These are phyloP conservation scores for Penicillium capsulatum DNA, from an alignment of 2,329 filamentous ascomycete species.

Conservation along the genomic window DNA sequence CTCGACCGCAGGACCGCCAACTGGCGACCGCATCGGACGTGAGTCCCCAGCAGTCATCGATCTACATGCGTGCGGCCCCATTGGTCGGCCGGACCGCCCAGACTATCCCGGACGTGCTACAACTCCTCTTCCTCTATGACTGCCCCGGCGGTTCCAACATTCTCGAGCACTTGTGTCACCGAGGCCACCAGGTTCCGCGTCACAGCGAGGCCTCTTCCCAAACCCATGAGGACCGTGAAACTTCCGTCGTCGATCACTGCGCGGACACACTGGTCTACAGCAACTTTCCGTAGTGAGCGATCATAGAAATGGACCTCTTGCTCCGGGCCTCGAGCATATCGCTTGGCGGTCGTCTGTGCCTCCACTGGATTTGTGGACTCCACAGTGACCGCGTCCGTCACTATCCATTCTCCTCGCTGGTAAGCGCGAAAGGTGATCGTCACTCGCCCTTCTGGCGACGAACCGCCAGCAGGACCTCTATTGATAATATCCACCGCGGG, in stretches of 20 bases:
- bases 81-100: constrained; percentile 7
- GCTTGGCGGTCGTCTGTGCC: constrained; percentile 15
- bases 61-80: constrained; percentile 5
- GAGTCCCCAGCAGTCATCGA: constrained; percentile 5
- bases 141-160: constrained; percentile 6
- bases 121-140: constrained; percentile 7
- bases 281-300: constrained; percentile 15
- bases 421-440: constrained; percentile 13
- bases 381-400: constrained; percentile 10
- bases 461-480: constrained; percentile 8
- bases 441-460: constrained; percentile 8
- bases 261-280: constrained; percentile 17
- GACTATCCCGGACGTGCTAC: constrained; percentile 4
- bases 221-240: constrained; percentile 18
- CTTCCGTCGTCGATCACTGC: constrained; percentile 19
- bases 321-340: constrained; percentile 13
- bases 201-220: too few species aligned
- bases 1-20: constrained; percentile 11
- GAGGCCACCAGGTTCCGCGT: constrained; percentile 14
- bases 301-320: constrained; percentile 18
- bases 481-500: constrained; percentile 9
- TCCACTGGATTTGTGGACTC: constrained; percentile 8
- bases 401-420: constrained; percentile 11
- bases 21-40: constrained; percentile 7
- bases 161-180: constrained; percentile 12